phyloP scores from a whole-genome alignment of 75 land plant genomes.

The Pinus taeda region DNA sequence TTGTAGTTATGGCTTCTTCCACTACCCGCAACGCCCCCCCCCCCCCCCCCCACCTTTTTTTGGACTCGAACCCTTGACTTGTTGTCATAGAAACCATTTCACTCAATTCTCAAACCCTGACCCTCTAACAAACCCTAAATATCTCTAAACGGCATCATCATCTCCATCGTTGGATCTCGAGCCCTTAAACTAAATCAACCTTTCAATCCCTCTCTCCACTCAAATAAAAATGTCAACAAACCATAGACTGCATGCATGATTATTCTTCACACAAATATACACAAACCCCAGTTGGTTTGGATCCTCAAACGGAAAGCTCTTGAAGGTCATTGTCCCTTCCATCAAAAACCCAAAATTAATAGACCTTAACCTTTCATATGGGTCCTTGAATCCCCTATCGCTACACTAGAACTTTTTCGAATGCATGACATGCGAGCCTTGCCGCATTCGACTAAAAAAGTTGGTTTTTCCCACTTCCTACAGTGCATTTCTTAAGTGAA shows the following conservation, averaged over 20 bases:
- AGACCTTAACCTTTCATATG: constrained; percentile 14
- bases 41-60: background rate
- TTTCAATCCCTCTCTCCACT: constrained; percentile 13
- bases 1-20: background rate
- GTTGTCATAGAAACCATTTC: background rate
- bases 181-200: constrained; percentile 21
- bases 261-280: constrained; percentile 24
- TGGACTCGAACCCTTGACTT: background rate
- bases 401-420: constrained; percentile 11
- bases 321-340: constrained; percentile 21
- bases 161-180: constrained; percentile 9
- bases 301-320: constrained; percentile 24
- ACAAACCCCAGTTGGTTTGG: constrained; percentile 2
- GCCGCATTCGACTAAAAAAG: too few relatives aligned
- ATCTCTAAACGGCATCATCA: constrained; percentile 23
- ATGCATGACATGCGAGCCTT: constrained; percentile 5
- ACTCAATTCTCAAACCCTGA: constrained; percentile 23
- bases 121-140: constrained; percentile 24
- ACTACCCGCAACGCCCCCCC: background rate
- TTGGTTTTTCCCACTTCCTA: too few relatives aligned
- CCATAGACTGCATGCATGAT: constrained; percentile 13
- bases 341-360: constrained; percentile 22
- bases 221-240: constrained; percentile 26
- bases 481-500: too few relatives aligned
- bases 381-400: constrained; percentile 21